Conservation (phyloP, 768 basidiomycete genomes). For the Rhizopogon vesiculosus region DNA sequence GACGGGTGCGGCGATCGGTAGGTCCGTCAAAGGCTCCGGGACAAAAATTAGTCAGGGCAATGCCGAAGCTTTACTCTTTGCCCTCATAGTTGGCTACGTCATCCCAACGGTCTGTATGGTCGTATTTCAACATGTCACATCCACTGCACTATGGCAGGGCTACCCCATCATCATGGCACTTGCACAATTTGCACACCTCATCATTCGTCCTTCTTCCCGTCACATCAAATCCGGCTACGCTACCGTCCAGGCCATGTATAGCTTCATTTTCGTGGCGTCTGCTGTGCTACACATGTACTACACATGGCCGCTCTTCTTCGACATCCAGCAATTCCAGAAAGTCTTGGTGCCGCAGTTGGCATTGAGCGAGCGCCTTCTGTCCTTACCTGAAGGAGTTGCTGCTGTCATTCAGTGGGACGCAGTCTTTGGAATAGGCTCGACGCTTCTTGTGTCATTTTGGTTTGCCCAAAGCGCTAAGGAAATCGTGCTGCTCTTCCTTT, state of each 20-base stretch:
- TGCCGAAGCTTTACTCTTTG: slow-evolving; percentile 50
- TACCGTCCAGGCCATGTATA: slow-evolving; percentile 15
- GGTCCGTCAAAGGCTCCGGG: slow-evolving; percentile 10
- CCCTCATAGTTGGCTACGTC: slow-evolving; percentile 36
- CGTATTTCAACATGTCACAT: slow-evolving; percentile 31
- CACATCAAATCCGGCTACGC: slow-evolving; percentile 13
- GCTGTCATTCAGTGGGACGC: slow-evolving; percentile 52
- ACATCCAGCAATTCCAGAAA: slow-evolving; percentile 1
- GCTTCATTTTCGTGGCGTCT: slow-evolving; percentile 13
- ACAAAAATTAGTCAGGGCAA: slow-evolving; percentile 36
- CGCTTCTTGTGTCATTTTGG: slow-evolving; percentile 46
- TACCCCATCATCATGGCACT: slow-evolving; percentile 46
- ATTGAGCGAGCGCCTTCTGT: not conserved
- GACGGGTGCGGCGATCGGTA: slow-evolving; percentile 23
- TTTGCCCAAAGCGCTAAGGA: slow-evolving; percentile 32
- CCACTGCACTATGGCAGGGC: slow-evolving; percentile 52
- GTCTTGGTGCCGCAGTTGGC: slow-evolving; percentile 12
- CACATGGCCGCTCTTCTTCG: slow-evolving; percentile 9
- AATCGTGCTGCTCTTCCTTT: slow-evolving; percentile 30
- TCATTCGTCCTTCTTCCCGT: slow-evolving; percentile 27
- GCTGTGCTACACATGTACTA: slow-evolving; percentile 23
- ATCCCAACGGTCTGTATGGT: slow-evolving; percentile 47
- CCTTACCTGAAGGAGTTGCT: slow-evolving; percentile 14
- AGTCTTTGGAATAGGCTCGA: slow-evolving; percentile 33
- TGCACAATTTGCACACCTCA: slow-evolving; percentile 34